phyloP scores from a whole-genome alignment of 2,329 filamentous ascomycete species.

The Grosmannia clavigera region DNA sequence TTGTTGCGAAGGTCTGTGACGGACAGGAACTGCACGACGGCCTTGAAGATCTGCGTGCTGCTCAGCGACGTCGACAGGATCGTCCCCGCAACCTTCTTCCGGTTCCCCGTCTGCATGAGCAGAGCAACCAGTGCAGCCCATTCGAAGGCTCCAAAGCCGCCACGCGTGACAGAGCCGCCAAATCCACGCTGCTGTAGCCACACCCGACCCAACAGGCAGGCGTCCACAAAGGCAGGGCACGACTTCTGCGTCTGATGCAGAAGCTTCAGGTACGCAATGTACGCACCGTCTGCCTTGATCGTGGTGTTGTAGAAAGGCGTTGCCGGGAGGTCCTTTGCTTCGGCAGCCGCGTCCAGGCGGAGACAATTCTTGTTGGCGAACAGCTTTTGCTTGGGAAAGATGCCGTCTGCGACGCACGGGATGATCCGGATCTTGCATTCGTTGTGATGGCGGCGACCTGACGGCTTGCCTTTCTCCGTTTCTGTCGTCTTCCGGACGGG shows the following conservation, averaged over 20 bases:
- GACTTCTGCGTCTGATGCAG: constrained; percentile 57
- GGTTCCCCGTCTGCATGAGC: constrained; percentile 62
- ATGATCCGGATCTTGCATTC: constrained; percentile 55
- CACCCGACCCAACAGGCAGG: constrained; percentile 71
- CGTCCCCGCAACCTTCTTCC: constrained; percentile 28
- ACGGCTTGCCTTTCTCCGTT: constrained; percentile 15
- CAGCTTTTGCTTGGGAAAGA: constrained; percentile 63
- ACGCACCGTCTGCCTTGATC: constrained; percentile 63
- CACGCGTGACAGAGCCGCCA: constrained; percentile 51
- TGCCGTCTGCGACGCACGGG: constrained; percentile 53
- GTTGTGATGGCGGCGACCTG: constrained; percentile 22
- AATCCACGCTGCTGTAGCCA: constrained; percentile 89
- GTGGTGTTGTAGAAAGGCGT: constrained; percentile 87
- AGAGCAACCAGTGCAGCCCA: constrained; percentile 74
- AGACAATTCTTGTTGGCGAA: constrained; percentile 58
- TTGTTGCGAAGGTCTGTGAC: constrained; percentile 59
- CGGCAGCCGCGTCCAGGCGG: constrained; percentile 36
- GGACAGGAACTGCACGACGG: constrained; percentile 75
- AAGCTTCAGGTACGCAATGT: constrained; percentile 62
- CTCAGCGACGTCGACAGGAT: constrained; percentile 71
- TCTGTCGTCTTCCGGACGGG: constrained; percentile 13
- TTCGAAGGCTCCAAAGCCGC: constrained; percentile 89
- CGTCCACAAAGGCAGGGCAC: constrained; percentile 65
- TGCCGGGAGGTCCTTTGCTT: constrained; percentile 31
- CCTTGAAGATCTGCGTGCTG: constrained; percentile 91